Percentiles rank a stretch among this genome's conserved stretches.
These are phyloP conservation scores for Ceratorhiza oryzae-sativae DNA, from an alignment of 1,284 basidiomycete genomes.

Conservation along the genomic window DNA sequence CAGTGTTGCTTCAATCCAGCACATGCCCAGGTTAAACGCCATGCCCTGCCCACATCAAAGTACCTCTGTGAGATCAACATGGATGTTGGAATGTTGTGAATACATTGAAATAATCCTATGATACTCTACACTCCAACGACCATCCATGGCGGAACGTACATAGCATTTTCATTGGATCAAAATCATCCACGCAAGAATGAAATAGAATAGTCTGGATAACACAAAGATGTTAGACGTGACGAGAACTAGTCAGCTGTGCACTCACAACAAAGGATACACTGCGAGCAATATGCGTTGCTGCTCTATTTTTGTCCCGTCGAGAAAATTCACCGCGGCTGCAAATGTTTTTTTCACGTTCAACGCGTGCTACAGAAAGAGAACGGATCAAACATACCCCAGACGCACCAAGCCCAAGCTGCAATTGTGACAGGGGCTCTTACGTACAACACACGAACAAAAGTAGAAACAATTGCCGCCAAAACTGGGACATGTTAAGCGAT, in stretches of 20 bases:
- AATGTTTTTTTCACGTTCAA: slow-evolving; percentile 4
- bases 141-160: background rate
- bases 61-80: no score
- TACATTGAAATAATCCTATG: no score
- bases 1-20: no score
- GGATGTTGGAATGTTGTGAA: background rate
- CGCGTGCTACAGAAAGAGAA: no score
- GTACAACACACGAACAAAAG: slow-evolving; percentile 85
- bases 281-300: slow-evolving; percentile 86
- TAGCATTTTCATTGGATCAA: slow-evolving; percentile 69
- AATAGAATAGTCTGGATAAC: slow-evolving; percentile 55
- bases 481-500: slow-evolving; percentile 29
- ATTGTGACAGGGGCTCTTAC: slow-evolving; percentile 84
- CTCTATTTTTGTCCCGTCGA: slow-evolving; percentile 91
- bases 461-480: slow-evolving; percentile 84
- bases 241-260: slow-evolving; percentile 37
- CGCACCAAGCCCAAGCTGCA: slow-evolving; percentile 89
- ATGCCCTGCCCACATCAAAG: no score
- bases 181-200: slow-evolving; percentile 75
- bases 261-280: slow-evolving; percentile 89
- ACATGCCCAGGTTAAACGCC: no score
- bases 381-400: slow-evolving; percentile 81
- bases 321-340: slow-evolving; percentile 89
- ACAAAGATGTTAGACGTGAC: slow-evolving; percentile 21
- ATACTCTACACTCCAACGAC: background rate